A percentile compares a stretch with the other conserved stretches of the same genome.
phyloP scores from a whole-genome alignment of 129 eudicot species.

The Oenanthe sinensis region DNA sequence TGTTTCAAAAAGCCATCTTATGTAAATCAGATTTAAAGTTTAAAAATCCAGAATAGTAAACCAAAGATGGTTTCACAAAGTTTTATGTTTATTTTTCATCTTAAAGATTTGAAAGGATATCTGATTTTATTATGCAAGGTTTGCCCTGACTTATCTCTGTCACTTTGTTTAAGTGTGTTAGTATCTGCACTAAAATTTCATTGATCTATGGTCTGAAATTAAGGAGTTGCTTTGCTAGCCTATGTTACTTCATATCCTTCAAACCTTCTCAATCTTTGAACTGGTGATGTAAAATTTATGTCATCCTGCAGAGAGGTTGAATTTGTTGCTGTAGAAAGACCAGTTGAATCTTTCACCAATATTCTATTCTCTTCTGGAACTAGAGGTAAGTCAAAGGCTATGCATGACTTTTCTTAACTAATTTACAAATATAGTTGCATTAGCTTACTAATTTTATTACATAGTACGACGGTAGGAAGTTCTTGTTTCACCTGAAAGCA shows the following conservation, averaged over 20 bases:
- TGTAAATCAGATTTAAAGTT: not conserved
- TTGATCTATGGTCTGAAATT: not conserved
- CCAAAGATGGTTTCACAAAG: not conserved
- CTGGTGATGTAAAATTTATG: conserved; percentile 9
- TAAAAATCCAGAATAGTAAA: not conserved
- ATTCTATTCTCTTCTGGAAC: conserved; percentile 99
- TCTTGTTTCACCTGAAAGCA: not conserved
- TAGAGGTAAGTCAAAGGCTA: conserved; percentile 43
- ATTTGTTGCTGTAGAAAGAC: conserved; percentile 57
- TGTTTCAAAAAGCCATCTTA: not conserved
- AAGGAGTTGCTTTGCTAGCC: not conserved
- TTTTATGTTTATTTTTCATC: not conserved
- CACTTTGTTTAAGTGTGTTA: not conserved
- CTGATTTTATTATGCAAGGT: not conserved
- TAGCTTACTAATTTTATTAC: not conserved
- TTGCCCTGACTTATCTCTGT: not conserved
- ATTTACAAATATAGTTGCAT: not conserved
- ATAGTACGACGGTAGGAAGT: not conserved
- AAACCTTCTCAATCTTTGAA: conserved; percentile 5
- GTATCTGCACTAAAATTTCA: not conserved
- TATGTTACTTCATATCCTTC: not conserved
- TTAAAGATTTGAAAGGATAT: not conserved
- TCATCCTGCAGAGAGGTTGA: conserved; percentile 56
- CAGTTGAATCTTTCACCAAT: conserved; percentile 64
- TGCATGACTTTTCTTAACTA: not conserved